Evolutionary conservation across 2,329 filamentous ascomycete genomes (phyloP), one percentile per base, ranked within the genome.

Genomic region (Albifimbria verrucaria): DNA sequence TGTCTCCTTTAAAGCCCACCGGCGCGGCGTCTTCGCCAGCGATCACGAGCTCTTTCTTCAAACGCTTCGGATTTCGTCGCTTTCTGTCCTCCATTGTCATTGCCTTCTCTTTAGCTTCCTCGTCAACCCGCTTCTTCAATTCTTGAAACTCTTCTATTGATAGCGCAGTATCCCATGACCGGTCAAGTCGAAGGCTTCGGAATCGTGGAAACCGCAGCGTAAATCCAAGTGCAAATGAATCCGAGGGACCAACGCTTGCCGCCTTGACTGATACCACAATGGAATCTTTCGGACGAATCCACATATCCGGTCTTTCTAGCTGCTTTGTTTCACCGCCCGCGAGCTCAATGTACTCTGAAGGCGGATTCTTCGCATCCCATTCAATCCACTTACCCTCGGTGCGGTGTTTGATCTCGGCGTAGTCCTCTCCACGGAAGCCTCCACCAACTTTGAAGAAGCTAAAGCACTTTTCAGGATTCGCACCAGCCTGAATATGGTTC

Each of bases 371-470:
- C 1, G 77, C 65, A 67, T 97, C 87, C 91, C 92, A 99, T 26
- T 89, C 82, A 12, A 81, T 79, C 94, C 94, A 99, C 68, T 96
- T 96, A 5, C 89, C 92, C 54, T 96, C 89, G 0, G 93, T 97
- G 22, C 85, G 80, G 63, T 96, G 90, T 5, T 85, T 80, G 45
- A 99, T 87, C 53, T 88, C 84, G 0, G 88, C 85, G 67, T 96
- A 97, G 64, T 99, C 94, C 50, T 89, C 84, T 1, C 85, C 87
- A 15, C 83, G 86, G 68, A 97, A 92, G 0, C 94, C 94, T 50
- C 94, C 94, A n/a, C 94, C 94, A 17, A 99, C 94, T 69, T 94
- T 97, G 79, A 92, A 96, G 73, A 99, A 97, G n/a, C 92, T 96
- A 62, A 86, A 89, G 65, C 86, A 95, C 68, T 90, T 92, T 71